Base-by-base conservation (phyloP, 345 rosid species). In the Noccaea caerulescens region DNA sequence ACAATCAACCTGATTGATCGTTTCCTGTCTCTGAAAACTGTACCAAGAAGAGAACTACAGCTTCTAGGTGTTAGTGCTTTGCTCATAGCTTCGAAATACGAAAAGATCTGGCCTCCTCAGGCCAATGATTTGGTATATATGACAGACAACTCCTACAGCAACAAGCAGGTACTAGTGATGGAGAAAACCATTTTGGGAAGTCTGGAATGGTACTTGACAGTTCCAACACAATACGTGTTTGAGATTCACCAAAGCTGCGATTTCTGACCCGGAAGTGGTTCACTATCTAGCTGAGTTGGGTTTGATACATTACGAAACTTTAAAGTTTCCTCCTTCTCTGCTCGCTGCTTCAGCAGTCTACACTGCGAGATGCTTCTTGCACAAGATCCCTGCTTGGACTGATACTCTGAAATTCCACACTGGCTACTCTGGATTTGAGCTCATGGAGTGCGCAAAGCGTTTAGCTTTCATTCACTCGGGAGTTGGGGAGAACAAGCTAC, bases 31-130 rank as follows among this genome's bases (percentile, higher is more conserved):
- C 76, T 81, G n/a, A 87, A 83, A 72, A 36, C 77, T 8, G 88
- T 95, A 25, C 85, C 94, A 0, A 87, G 90, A 74, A 82, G 83
- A 74, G 99, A 95, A 59, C 49, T 95, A 13, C 98, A 90, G 76
- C 84, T 95, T 46, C 60, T 92, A 8, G 99, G 99, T 10, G 83
- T 95, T 76, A 79, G 92, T 38, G 96, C 99, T 54, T 81, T 85
- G 62, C 89, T 92, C 14, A 84, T 85, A 2, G 98, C 98, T 42
- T 86, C 98, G 3, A 95, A 95, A 43, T 92, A 95, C 58, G 97
- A 92, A 71, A 98, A 92, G 49, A 95, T 95, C 58, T 95, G 99
- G 99, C 91, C 99, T 11, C 94, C 98, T 2, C 94, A 90, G 65
- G 65, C 92, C 45, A 87, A 88, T 66, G 99, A 95, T 62, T 61